Percentiles rank a stretch among this genome's conserved stretches.
Conservation (phyloP, 176 grass and related monocot genomes). For the Oryza officinalis region DNA sequence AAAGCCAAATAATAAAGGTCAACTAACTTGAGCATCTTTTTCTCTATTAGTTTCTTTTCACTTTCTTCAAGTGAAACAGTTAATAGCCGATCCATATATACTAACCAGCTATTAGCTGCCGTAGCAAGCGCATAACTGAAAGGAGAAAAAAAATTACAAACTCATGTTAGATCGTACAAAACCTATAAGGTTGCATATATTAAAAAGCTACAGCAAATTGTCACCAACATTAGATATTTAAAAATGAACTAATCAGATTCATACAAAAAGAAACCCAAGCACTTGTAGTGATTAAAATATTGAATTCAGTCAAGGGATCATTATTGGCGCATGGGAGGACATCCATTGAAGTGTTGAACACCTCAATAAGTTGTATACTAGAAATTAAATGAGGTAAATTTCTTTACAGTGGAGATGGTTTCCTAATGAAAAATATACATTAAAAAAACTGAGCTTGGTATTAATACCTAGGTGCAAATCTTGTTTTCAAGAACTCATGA, state of each 20-base stretch:
- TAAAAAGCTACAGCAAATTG: neutral
- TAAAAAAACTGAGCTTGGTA: constrained; percentile 5
- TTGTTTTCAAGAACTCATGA: constrained; percentile 48
- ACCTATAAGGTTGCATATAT: neutral
- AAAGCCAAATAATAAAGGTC: constrained; percentile 79
- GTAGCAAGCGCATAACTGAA: constrained; percentile 44
- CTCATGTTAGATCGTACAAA: neutral
- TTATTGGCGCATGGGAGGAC: too few relatives aligned
- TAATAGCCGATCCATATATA: constrained; percentile 69
- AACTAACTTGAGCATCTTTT: constrained; percentile 56
- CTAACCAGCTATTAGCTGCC: constrained; percentile 63
- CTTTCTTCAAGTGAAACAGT: constrained; percentile 37
- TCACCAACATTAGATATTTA: neutral
- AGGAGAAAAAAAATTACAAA: neutral
- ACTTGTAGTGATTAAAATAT: too few relatives aligned
- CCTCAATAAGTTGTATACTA: neutral
- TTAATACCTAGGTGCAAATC: constrained; percentile 65
- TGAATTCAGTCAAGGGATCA: too few relatives aligned
- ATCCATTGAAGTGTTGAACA: neutral
- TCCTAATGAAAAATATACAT: constrained; percentile 13
- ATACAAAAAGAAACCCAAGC: neutral
- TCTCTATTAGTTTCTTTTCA: constrained; percentile 25
- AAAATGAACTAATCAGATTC: neutral
- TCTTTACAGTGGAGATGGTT: neutral
- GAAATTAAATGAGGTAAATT: neutral